A percentile compares a stretch with the other conserved stretches of the same genome.
phyloP scores from a whole-genome alignment of 2,329 filamentous ascomycete species.

The Colletotrichum orchidophilum region DNA sequence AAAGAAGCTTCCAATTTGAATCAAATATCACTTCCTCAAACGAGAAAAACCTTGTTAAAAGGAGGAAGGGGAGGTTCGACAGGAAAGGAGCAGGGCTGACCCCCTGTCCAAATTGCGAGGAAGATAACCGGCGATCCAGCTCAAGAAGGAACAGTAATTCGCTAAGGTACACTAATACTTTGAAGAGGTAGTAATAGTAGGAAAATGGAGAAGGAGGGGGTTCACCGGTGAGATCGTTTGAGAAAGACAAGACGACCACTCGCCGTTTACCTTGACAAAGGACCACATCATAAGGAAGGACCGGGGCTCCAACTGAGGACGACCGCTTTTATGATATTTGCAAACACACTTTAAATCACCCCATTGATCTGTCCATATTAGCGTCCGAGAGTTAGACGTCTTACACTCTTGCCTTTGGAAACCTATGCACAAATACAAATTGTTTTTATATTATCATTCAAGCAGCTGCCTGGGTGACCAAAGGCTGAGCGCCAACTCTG shows the following conservation, averaged over 20 bases:
- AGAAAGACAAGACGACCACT: not conserved
- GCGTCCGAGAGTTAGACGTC: no score
- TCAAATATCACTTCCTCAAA: not conserved
- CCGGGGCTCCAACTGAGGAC: no score
- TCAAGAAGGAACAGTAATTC: not conserved
- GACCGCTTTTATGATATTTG: no score
- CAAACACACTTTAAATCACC: no score
- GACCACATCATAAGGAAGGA: no score
- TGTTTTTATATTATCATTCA: no score
- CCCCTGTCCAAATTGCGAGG: not conserved
- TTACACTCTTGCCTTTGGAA: no score
- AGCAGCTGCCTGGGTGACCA: not conserved
- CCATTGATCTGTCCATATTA: no score
- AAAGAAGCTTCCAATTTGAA: not conserved
- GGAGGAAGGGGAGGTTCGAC: not conserved
- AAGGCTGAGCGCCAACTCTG: constrained; percentile 48
- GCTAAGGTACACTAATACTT: not conserved
- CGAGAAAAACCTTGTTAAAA: not conserved
- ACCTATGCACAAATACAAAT: no score
- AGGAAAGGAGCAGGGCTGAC: not conserved
- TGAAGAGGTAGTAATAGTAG: not conserved
- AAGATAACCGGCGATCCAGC: not conserved
- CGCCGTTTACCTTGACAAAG: no score
- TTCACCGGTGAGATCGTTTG: no score
- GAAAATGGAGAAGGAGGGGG: not conserved